Conservation (phyloP, 345 rosid genomes). For the Aurinia saxatilis region DNA sequence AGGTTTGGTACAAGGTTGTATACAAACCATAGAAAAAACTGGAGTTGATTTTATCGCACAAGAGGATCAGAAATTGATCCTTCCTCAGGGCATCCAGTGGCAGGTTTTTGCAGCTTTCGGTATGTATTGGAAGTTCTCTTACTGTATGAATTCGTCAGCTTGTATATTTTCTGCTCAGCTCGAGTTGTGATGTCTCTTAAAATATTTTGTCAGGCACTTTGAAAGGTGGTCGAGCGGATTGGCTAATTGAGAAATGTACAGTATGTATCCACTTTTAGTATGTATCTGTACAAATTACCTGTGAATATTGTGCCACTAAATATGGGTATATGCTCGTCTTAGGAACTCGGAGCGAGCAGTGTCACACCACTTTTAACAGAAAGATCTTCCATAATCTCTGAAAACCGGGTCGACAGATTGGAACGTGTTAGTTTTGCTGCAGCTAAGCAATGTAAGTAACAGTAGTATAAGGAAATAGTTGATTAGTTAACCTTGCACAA, state of each 20-base stretch:
- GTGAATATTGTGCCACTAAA: not conserved
- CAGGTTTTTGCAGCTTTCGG: slow-evolving; percentile 91
- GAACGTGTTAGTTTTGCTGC: slow-evolving; percentile 80
- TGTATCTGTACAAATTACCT: not conserved
- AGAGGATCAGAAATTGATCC: slow-evolving; percentile 59
- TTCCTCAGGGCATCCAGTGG: slow-evolving; percentile 57
- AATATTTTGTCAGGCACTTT: slow-evolving; percentile 49
- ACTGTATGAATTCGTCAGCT: not conserved
- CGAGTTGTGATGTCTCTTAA: slow-evolving; percentile 6
- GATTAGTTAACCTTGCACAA: not conserved
- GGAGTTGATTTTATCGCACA: slow-evolving; percentile 69
- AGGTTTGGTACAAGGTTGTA: slow-evolving; percentile 50
- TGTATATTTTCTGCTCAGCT: slow-evolving; percentile 5
- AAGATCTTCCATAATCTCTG: slow-evolving; percentile 66
- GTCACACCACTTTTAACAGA: slow-evolving; percentile 80
- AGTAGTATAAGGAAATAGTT: not conserved
- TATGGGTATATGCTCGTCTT: not conserved
- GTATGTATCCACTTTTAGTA: slow-evolving; percentile 35
- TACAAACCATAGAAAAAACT: slow-evolving; percentile 48
- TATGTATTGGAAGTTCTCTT: slow-evolving; percentile 26
- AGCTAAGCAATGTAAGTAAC: slow-evolving; percentile 63
- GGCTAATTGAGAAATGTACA: slow-evolving; percentile 94
- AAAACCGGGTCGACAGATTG: slow-evolving; percentile 61
- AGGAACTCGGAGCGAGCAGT: slow-evolving; percentile 89
- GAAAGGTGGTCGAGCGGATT: slow-evolving; percentile 94